A percentile compares a stretch with the other conserved stretches of the same genome.
These are phyloP conservation scores for Cymbidium sinense DNA, from an alignment of 106 monocot species.

Conservation along the genomic window DNA sequence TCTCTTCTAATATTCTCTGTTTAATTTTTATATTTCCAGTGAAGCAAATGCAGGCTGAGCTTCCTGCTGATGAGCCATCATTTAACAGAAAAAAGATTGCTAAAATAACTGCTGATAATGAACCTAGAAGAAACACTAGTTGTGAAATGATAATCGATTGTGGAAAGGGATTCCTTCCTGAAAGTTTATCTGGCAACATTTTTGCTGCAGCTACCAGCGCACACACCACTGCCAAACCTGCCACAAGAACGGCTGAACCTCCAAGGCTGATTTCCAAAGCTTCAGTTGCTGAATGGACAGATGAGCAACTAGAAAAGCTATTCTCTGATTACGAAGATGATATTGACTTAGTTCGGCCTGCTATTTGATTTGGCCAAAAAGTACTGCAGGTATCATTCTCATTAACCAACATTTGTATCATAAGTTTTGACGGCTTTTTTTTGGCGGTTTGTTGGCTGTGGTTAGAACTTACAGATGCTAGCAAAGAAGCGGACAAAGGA, in stretches of 20 bases:
- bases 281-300: conserved; percentile 61
- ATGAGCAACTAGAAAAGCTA: conserved; percentile 56
- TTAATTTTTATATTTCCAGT: conserved; percentile 10
- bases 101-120: conserved; percentile 7
- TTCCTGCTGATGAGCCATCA: background rate
- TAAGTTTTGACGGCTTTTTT: background rate
- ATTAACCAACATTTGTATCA: background rate
- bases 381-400: background rate
- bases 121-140: background rate
- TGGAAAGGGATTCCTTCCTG: background rate
- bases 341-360: conserved; percentile 9
- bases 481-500: background rate
- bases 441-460: background rate
- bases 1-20: background rate
- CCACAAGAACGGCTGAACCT: background rate
- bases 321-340: conserved; percentile 53
- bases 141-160: background rate
- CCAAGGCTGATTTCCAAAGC: conserved; percentile 12
- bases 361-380: conserved; percentile 4
- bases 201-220: background rate
- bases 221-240: background rate
- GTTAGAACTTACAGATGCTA: background rate
- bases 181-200: background rate
- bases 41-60: conserved; percentile 10
- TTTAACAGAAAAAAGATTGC: background rate